Conservation (phyloP, 1,139 yeast species). For the Keqinozyma sinolaborantium region DNA sequence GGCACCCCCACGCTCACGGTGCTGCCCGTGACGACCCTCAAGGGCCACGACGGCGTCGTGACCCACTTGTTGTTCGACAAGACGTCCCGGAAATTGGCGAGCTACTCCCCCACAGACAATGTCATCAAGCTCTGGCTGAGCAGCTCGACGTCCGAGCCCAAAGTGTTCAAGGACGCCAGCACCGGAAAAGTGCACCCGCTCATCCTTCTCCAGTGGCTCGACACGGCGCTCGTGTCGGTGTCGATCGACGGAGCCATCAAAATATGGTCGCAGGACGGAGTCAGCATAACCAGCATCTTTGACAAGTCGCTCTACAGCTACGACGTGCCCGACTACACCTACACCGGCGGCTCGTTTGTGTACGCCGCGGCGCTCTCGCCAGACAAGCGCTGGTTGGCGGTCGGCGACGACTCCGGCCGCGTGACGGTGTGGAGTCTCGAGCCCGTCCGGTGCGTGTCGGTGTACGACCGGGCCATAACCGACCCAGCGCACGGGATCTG, state of each 20-base stretch:
- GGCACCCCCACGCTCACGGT: constrained; percentile 25
- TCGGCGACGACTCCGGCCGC: constrained; percentile 63
- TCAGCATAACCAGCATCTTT: constrained; percentile 6
- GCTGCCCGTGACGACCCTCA: constrained; percentile 55
- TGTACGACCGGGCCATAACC: constrained; percentile 3
- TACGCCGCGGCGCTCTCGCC: constrained; percentile 53
- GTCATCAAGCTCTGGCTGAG: constrained; percentile 66
- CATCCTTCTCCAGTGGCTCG: constrained; percentile 53
- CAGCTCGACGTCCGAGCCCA: constrained; percentile 49
- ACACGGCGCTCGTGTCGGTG: constrained; percentile 26
- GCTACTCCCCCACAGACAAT: constrained; percentile 71
- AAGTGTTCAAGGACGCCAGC: constrained; percentile 21
- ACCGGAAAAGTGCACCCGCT: constrained; percentile 50
- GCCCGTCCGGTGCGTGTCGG: constrained; percentile 4
- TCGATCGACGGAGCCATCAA: constrained; percentile 73
- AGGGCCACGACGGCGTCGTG: constrained; percentile 67
- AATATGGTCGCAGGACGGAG: constrained; percentile 56
- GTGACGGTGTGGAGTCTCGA: constrained; percentile 48
- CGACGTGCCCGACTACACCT: constrained; percentile 1
- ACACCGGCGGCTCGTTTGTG: constrained; percentile 21
- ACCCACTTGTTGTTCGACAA: constrained; percentile 55
- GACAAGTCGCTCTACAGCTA: constrained; percentile 4
- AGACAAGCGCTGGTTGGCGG: constrained; percentile 45
- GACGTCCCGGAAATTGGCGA: constrained; percentile 53
- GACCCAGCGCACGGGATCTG: constrained; percentile 41